phyloP scores from a whole-genome alignment of 2,329 filamentous ascomycete genomes.

The Fusarium equiseti region DNA sequence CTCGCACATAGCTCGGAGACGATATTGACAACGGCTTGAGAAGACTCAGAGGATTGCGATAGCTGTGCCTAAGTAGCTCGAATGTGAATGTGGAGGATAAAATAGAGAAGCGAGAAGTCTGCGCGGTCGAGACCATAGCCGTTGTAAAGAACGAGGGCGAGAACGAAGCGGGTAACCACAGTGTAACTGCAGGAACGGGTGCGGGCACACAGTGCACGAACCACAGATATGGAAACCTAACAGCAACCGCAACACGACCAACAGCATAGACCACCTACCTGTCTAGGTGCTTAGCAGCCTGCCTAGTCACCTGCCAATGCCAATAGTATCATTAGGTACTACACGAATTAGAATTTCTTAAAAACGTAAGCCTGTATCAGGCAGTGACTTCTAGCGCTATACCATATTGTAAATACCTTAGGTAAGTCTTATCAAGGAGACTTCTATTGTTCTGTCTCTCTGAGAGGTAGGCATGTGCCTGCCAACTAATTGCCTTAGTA shows the following conservation, averaged over 20 bases:
- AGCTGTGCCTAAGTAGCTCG: background rate
- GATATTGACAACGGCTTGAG: slow-evolving; percentile 11
- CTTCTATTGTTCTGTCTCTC: background rate
- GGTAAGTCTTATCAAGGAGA: background rate
- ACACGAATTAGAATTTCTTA: slow-evolving; percentile 21
- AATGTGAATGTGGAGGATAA: slow-evolving; percentile 23
- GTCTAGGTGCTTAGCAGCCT: background rate
- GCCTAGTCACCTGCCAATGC: background rate
- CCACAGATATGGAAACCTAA: slow-evolving; percentile 8
- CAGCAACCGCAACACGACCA: background rate
- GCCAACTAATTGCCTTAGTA: background rate
- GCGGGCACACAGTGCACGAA: slow-evolving; percentile 19
- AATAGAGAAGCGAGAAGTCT: slow-evolving; percentile 19
- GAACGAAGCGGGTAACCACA: slow-evolving; percentile 28
- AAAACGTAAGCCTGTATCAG: background rate
- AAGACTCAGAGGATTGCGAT: background rate
- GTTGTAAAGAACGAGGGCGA: slow-evolving; percentile 27
- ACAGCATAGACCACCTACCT: background rate
- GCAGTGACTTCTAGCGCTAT: background rate
- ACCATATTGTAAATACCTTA: background rate
- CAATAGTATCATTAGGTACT: background rate
- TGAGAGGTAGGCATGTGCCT: background rate
- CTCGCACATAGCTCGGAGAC: background rate
- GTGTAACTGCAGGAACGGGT: slow-evolving; percentile 1
- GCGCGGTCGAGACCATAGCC: slow-evolving; percentile 21